Evolutionary conservation across 768 basidiomycete genomes (phyloP), one percentile per base, ranked within the genome.

Genomic region (Xerocomus brunneocitrinus): DNA sequence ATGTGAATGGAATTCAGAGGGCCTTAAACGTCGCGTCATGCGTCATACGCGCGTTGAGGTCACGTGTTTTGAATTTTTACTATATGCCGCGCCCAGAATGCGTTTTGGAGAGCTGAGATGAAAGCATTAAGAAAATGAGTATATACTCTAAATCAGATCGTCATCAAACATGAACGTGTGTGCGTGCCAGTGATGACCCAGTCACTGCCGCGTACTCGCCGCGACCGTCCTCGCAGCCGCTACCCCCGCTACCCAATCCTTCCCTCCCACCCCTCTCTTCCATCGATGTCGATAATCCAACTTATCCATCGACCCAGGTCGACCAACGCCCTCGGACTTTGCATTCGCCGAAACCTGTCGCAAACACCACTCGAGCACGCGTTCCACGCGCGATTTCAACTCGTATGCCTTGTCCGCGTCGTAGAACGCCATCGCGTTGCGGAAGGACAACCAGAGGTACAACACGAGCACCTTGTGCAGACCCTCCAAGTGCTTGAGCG

Each of bases 401-500:
- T 64, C 70, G 12, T 68, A 58, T 2, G 83, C 87, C 27, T 71
- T 67, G 6, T 71, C 65, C 31, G 77, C 71, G n/a, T 87, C 75
- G 4, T 78, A 68, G 66, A 88, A 98, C 8, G 83, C 75, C 49
- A 91, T 74, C 0, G 81, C 76, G 53, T 81, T 76, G 36, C 94
- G 84, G 66, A 81, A 84, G 19, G 77, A 75, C 58, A 94, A 75
- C 95, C 95, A 99, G 46, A 92, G 73, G 69, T 98, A 98, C 22
- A 87, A 60, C 13, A 86, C 83, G 28, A 91, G 62, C 30, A 81
- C 71, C 61, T 86, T 87, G 71, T 99, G 93, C 55, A 91, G 70
- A 5, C 78, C 74, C 68, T 98, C 95, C 43, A 98, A 68, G n/a
- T 52, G 56, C 34, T 39, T 58, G 41, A 69, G 45, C 2, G 65